Percentiles rank a stretch among this genome's conserved stretches.
phyloP scores from a whole-genome alignment of 352 stramenopile genomes.

The Pythium insidiosum region DNA sequence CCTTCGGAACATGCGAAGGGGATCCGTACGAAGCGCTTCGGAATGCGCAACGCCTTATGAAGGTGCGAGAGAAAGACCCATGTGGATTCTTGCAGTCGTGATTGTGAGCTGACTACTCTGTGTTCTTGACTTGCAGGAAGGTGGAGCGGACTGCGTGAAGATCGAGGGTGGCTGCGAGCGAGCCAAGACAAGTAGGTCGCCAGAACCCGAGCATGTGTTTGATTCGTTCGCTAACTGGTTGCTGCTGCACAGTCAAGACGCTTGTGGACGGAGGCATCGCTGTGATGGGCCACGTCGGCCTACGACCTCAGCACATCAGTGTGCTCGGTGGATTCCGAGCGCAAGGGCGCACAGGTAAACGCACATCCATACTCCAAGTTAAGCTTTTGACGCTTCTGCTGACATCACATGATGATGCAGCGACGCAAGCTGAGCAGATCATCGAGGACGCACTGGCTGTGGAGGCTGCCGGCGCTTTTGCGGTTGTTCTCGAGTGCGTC shows the following conservation, averaged over 20 bases:
- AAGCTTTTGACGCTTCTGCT: not conserved
- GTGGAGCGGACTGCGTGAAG: conserved; percentile 96
- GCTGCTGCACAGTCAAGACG: conserved; percentile 9
- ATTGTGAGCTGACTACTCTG: not conserved
- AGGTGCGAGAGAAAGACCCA: conserved; percentile 38
- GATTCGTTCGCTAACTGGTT: not conserved
- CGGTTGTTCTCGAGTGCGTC: conserved; percentile 84
- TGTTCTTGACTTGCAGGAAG: conserved; percentile 68
- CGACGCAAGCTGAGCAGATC: conserved; percentile 81
- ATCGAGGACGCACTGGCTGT: conserved; percentile 96
- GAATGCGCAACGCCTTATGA: conserved; percentile 94
- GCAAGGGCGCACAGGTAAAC: conserved; percentile 90
- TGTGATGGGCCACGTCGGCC: conserved; percentile 97
- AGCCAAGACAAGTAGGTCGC: conserved; percentile 51
- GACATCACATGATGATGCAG: conserved; percentile 25
- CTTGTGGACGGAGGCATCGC: conserved; percentile 87
- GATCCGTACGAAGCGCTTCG: conserved; percentile 86
- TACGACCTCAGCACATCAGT: conserved; percentile 94
- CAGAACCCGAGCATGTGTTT: not conserved
- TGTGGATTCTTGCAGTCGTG: not conserved
- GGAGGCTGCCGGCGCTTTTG: conserved; percentile 94
- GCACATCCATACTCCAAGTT: not conserved
- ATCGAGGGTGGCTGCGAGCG: conserved; percentile 93
- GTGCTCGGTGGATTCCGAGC: conserved; percentile 96
- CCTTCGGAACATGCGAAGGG: conserved; percentile 96